Evolutionary conservation across 169 alveolate species (phyloP), one percentile per base, ranked within the genome.

Genomic region (Eimeria brunetti): DNA sequence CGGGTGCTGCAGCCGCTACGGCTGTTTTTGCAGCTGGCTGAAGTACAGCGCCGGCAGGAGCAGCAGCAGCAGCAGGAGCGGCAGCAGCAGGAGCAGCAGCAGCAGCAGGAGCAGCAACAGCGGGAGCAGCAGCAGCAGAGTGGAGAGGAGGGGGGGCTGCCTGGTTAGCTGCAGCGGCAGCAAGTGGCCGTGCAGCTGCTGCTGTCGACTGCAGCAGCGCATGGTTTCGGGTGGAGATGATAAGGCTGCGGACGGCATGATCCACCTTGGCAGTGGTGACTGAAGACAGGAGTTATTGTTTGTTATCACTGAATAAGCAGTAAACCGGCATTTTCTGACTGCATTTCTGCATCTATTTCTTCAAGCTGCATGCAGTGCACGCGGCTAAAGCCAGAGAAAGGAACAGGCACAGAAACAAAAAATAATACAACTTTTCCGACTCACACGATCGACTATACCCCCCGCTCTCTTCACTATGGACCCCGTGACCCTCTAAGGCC

Each of bases 401-500:
- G 22, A 18, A 18, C 67, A 58, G 22, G 22, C 67, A 58, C 4
- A 58, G 22, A 2, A 58, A 1, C 3, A 22, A 51, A 38, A 49
- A 9, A 62, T 51, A 22, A 18, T 81, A 33, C 73, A 56, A 30
- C 16, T 30, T 8, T 33, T 9, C n/a, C 41, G 53, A 16, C 85
- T 49, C 44, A 92, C 96, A 92, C 18, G 96, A 60, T 78, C 97
- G n/a, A 53, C 67, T 41, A 76, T 94, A 71, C 24, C 90, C 62
- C n/a, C 92, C 95, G 91, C 80, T 60, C 5, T 85, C 81, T 38
- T 33, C 91, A 83, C 97, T 96, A 49, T 89, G 95, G 53, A 96
- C 67, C 36, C 94, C 96, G 94, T 96, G 88, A n/a, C 80, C 88
- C 38, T 78, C 91, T n/a, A 94, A 62, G 76, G 96, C 96, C 73